Evolutionary conservation across 768 basidiomycete species (phyloP), one percentile per base, ranked within the genome.

Genomic region (Boletus sensibilis): DNA sequence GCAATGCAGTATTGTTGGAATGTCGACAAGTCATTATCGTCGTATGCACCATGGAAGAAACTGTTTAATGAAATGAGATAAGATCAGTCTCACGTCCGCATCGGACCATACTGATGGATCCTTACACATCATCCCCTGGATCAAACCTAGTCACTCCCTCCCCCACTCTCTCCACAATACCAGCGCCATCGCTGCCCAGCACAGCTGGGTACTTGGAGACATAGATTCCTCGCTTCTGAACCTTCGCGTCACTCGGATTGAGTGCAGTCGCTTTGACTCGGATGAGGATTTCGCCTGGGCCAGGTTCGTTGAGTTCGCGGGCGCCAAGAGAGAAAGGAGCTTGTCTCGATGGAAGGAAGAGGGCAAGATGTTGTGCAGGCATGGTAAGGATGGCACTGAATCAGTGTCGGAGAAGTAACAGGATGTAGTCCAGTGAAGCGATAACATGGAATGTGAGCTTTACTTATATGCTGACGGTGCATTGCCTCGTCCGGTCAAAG

Each of bases 191-290:
- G 10, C 65, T 70, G 1, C 84, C 84, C 0, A 79, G 55, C 2
- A 84, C 67, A 5, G 75, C 75, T 13, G 80, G 83, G 57, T 69
- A 83, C 18, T 72, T 59, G 23, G 74, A 70, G 39, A 77, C 64
- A 52, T 74, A 74, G 27, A 72, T 59, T 2, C 73, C 75, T 46
- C 70, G 70, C 47, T 68, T 74, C 53, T 79, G 79, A 27, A 82
- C 72, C 63, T 80, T 81, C 68, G 79, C 80, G 56, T 85, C 83
- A 14, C 76, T 73, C 2, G 83, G 83, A 57, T 84, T 83, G 46
- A 83, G 66, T 3, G 78, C 76, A 0, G 79, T 74, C 5, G 82
- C 72, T 41, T 74, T 68, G 51, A 82, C 65, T 64, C 76, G 76
- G 63, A 83, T 66, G 42, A 83, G 74, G 27, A 83, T 63, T 60